phyloP scores from a whole-genome alignment of 208 protist species.

The Leishmania guyanensis region DNA sequence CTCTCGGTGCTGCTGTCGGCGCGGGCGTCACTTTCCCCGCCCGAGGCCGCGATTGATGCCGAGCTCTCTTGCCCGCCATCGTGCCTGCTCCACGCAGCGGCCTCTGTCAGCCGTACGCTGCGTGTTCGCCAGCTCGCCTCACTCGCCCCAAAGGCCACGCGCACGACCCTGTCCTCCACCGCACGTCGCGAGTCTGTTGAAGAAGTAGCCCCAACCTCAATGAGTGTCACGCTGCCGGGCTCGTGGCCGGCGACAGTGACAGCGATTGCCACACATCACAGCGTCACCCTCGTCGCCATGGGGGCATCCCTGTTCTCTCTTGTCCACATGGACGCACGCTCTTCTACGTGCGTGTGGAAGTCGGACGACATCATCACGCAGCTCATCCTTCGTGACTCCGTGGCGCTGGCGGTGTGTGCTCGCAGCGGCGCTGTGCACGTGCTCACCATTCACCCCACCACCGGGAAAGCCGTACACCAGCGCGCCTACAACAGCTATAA shows the following conservation, averaged over 20 bases:
- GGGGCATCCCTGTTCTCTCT: constrained; percentile 24
- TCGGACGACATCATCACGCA: constrained; percentile 25
- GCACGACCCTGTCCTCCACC: not conserved
- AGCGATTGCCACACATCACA: constrained; percentile 22
- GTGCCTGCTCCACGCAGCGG: constrained; percentile 30
- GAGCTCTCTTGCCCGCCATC: constrained; percentile 32
- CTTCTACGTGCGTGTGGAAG: constrained; percentile 23
- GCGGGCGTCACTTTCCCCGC: constrained; percentile 3
- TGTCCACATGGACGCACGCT: constrained; percentile 6
- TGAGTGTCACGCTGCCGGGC: constrained; percentile 25
- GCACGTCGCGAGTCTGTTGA: constrained; percentile 4
- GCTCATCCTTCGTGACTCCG: constrained; percentile 24
- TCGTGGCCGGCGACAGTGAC: constrained; percentile 20
- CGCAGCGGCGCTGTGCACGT: constrained; percentile 44
- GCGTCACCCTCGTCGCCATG: constrained; percentile 35
- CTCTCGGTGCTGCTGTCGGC: constrained; percentile 26
- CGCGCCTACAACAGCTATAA: constrained; percentile 39
- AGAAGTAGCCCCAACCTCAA: constrained; percentile 35
- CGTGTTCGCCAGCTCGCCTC: constrained; percentile 29
- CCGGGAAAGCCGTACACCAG: constrained; percentile 26
- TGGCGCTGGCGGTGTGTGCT: constrained; percentile 39
- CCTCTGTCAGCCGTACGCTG: constrained; percentile 19
- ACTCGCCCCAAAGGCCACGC: not conserved
- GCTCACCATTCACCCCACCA: constrained; percentile 25
- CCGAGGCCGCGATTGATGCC: constrained; percentile 26